Percentiles rank a stretch among this genome's conserved stretches.
These are phyloP conservation scores for Clarireedia paspali DNA, from an alignment of 2,329 filamentous ascomycete species.

Conservation along the genomic window DNA sequence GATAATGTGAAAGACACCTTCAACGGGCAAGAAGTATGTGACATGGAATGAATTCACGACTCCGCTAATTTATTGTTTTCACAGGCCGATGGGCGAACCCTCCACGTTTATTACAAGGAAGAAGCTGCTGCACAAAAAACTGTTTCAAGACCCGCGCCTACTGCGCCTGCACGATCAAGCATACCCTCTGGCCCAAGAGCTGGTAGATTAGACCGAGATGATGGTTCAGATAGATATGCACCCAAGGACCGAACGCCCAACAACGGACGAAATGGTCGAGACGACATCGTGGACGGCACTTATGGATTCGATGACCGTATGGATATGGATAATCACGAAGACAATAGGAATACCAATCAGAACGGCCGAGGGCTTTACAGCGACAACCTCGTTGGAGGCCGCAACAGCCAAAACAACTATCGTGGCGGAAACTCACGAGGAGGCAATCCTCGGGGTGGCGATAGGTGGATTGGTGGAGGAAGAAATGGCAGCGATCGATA, in stretches of 20 bases:
- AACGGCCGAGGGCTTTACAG: slow-evolving; percentile 26
- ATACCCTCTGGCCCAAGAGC: slow-evolving; percentile 27
- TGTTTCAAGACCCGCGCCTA: background rate
- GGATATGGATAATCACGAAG: slow-evolving; percentile 26
- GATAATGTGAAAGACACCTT: slow-evolving; percentile 69
- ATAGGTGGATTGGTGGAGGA: slow-evolving; percentile 16
- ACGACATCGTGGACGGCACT: slow-evolving; percentile 29
- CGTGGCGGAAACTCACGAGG: slow-evolving; percentile 15
- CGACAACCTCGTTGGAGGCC: slow-evolving; percentile 23
- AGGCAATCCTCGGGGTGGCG: slow-evolving; percentile 2
- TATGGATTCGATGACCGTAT: slow-evolving; percentile 31
- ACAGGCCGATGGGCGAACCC: slow-evolving; percentile 65
- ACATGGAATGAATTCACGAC: background rate
- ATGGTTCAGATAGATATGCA: slow-evolving; percentile 20
- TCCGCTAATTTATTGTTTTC: background rate
- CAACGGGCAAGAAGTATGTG: slow-evolving; percentile 66
- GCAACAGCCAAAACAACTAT: slow-evolving; percentile 9
- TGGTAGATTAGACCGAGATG: slow-evolving; percentile 18
- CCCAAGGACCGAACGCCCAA: slow-evolving; percentile 19
- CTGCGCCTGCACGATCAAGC: background rate
- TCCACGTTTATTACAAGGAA: slow-evolving; percentile 65
- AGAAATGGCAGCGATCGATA: slow-evolving; percentile 17
- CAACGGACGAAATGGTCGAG: slow-evolving; percentile 13
- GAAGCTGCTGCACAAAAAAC: slow-evolving; percentile 25
- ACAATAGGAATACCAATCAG: slow-evolving; percentile 7